phyloP scores from a whole-genome alignment of 371 early-diverging fungal species.

The Mortierella sp. region DNA sequence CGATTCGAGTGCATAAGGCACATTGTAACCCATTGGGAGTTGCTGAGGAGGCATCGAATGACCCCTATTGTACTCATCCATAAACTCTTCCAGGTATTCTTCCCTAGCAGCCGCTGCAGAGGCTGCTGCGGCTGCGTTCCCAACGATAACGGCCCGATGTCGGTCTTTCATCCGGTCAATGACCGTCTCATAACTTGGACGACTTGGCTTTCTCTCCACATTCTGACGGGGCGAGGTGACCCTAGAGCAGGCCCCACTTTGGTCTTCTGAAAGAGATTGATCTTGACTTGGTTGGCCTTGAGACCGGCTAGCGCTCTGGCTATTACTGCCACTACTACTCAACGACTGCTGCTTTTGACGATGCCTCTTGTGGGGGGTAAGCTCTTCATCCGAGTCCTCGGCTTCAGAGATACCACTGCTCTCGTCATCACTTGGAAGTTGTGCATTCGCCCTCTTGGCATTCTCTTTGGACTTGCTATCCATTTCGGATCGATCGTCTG shows the following conservation, averaged over 20 bases:
- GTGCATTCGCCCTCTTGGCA: slow-evolving; percentile 28
- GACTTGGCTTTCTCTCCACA: too few species aligned
- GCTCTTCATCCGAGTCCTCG: slow-evolving; percentile 17
- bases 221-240: background rate
- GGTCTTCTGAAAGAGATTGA: background rate
- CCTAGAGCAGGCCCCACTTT: background rate
- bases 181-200: slow-evolving; percentile 20
- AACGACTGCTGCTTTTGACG: background rate
- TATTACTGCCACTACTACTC: slow-evolving; percentile 13
- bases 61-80: slow-evolving; percentile 18
- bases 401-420: slow-evolving; percentile 25
- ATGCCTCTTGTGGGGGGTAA: background rate
- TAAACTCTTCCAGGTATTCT: slow-evolving; percentile 30
- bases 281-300: too few species aligned
- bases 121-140: slow-evolving; percentile 18
- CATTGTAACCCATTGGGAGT: slow-evolving; percentile 6
- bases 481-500: slow-evolving; percentile 14
- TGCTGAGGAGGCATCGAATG: slow-evolving; percentile 5
- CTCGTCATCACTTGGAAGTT: slow-evolving; percentile 45
- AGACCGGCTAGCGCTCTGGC: background rate
- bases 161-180: slow-evolving; percentile 42
- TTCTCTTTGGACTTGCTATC: slow-evolving; percentile 20
- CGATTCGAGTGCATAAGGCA: slow-evolving; percentile 20
- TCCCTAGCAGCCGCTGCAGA: slow-evolving; percentile 16
- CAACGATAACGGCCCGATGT: slow-evolving; percentile 33